phyloP scores from a whole-genome alignment of 768 basidiomycete genomes.

The Auricularia sp. region DNA sequence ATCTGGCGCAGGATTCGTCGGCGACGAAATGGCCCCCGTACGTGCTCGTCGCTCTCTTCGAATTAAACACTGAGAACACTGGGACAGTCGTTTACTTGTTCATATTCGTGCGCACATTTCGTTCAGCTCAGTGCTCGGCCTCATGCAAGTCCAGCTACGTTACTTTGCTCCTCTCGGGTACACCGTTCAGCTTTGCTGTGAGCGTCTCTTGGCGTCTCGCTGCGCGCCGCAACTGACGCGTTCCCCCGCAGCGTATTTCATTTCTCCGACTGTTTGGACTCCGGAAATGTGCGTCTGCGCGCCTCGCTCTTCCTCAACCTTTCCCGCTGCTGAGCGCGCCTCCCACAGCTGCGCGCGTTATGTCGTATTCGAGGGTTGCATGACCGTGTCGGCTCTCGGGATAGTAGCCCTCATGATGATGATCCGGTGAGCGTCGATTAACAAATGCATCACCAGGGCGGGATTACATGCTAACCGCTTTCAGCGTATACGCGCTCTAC shows the following conservation, averaged over 20 bases:
- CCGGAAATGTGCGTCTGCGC: neutral
- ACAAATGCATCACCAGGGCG: neutral
- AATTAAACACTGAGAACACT: neutral
- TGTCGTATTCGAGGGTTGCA: conserved; percentile 28
- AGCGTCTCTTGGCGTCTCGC: neutral
- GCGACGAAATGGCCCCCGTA: neutral
- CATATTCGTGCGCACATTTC: neutral
- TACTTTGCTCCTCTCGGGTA: neutral
- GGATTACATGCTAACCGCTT: neutral
- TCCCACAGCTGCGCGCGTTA: conserved; percentile 19
- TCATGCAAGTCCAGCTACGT: neutral
- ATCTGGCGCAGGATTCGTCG: neutral
- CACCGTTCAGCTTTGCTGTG: conserved; percentile 1
- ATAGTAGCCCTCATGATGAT: conserved; percentile 52
- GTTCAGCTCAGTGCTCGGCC: neutral
- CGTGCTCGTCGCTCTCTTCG: neutral
- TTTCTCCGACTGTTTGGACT: neutral
- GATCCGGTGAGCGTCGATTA: conserved; percentile 28
- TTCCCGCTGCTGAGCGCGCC: neutral
- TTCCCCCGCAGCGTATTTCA: neutral
- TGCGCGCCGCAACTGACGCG: too few relatives aligned
- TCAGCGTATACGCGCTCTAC: conserved; percentile 25
- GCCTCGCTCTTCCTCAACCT: neutral
- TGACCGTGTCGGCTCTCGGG: conserved; percentile 43
- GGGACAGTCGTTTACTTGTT: neutral